Base-by-base conservation (phyloP, 1,139 yeast genomes). In the Debaryomyces coudertii region DNA sequence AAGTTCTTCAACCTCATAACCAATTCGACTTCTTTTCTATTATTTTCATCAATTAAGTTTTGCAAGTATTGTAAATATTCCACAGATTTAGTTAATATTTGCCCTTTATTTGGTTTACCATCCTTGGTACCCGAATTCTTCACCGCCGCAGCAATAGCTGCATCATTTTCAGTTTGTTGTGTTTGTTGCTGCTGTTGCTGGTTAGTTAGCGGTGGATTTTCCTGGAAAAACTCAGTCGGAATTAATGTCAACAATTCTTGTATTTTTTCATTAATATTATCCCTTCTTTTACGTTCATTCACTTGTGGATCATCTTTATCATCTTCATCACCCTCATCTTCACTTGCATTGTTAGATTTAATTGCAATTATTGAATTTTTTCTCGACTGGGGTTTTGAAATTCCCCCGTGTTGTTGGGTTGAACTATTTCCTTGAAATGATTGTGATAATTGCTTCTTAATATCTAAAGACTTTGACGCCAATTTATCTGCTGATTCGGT, bases 91-190 rank as follows among this genome's bases (percentile, higher is more conserved):
- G 90, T 80, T 51, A 92, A 71, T 8, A 92, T 88, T 56, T 90
- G 96, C 1, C 97, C 97, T 68, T 92, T 92, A 61, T 90, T 90
- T 1, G 97, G 97, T 55, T 86, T 86, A 3, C 96, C 96, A 58
- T 89, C 96, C 53, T 87, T 87, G 2, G 90, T 82, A 3, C 90
- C 88, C 11, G 85, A 74, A 18, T 80, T 78, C 54, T 76, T 76
- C 42, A 78, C 59, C 0, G 69, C 68, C 2, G 69, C 66, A 18
- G 66, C 69, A 18, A 49, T 44, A 1, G 47, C 50, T 15, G 55
- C 54, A 20, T 51, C 55, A 12, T 48, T 50, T 20, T 50, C 52
- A 31, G 45, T 43, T 31, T 48, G 49, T 15, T 45, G 44, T 2
- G 36, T 34, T 9, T 41, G 31, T 23, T 25, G 45, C 22, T 33